Base-by-base conservation (phyloP, 1,284 basidiomycete species). In the Mycosarcoma maydis region DNA sequence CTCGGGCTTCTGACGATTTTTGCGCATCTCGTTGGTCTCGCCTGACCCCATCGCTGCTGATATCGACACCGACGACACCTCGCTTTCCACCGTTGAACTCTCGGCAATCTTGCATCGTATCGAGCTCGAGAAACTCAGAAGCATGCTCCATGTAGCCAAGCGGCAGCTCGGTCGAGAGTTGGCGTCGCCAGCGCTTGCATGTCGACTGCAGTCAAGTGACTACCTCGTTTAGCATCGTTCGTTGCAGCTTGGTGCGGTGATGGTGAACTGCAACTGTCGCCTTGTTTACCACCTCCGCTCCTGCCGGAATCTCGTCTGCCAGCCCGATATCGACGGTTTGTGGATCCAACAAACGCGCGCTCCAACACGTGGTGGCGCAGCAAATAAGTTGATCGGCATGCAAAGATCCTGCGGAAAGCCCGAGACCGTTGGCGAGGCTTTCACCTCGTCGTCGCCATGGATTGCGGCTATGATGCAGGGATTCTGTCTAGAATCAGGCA, bases 1-100 rank as follows among this genome's bases (percentile, higher is more conserved):
- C 33, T 60, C 58, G 19, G 58, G 50, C 14, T 60, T 54, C 17
- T 60, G 58, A 8, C 58, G 50, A 39, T 60, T 60, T 26, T 60
- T 60, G 16, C 58, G 41, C 58, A 49, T 54, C 46, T 60, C 58
- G 19, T 49, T 53, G 2, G 58, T 60, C 41, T 60, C 58, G 19
- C 58, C 50, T 3, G 45, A n/a, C n/a, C n/a, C 33, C 2, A 53
- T 20, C 6, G 54, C 40, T 7, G 41, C 3, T 14, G 20, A 16
- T n/a, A 32, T 39, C 9, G 10, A 32, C 3, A 29, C 37, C 8
- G 38, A 38, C 11, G 16, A 7, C 4, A 44, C 19, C 11, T 47
- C 49, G 26, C 4, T 27, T 3, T 56, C 46, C 11, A 17, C 27
- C 27, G 33, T 24, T 33, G 29, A 46, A 14, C 32, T 17, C 3